Base-by-base conservation (phyloP, 768 basidiomycete genomes). In the Tulasnella sp. region DNA sequence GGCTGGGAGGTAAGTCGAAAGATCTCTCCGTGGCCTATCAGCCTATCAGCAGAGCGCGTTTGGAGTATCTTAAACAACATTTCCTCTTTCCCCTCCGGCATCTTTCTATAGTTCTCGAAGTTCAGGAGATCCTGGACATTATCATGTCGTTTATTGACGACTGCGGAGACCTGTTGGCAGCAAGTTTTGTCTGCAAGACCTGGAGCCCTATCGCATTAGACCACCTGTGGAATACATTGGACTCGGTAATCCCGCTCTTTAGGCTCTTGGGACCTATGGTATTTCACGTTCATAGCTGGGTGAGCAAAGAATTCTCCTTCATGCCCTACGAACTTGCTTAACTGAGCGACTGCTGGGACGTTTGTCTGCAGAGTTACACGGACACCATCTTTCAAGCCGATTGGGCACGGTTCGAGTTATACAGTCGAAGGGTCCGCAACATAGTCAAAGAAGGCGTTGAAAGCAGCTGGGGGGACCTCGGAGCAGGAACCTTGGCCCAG, bases 391-490 rank as follows among this genome's bases (percentile, higher is more conserved):
- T 22, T 5, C 31, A 28, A 37, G 64, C 64, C 34, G 34, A 69
- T 37, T 69, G 64, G 64, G 18, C 64, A 34, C 31, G 34, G 6
- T 69, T 79, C 34, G 60, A 72, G 12, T 37, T n/a, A 8, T 41
- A 40, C 64, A 40, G 78, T 79, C 58, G 78, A 40, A 34, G 75
- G 34, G 60, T 79, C 20, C 58, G 78, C n/a, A 72, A 69, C 73
- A 72, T 79, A 41, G 44, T 34, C 76, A 44, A 79, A 20, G 60
- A 79, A 40, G 77, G 64, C 64, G 28, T 64, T n/a, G 28, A 76
- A 37, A 69, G 46, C 20, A 24, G 87, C 86, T 14, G 83, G 84
- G 20, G 98, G 88, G 50, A 96, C 91, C 12, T 83, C 81, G 41
- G 42, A 37, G 24, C 31, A 31, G 64, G 64, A 69, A 9, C 64